Base-by-base conservation (phyloP, 345 rosid genomes). In the Gossypium stocksii region DNA sequence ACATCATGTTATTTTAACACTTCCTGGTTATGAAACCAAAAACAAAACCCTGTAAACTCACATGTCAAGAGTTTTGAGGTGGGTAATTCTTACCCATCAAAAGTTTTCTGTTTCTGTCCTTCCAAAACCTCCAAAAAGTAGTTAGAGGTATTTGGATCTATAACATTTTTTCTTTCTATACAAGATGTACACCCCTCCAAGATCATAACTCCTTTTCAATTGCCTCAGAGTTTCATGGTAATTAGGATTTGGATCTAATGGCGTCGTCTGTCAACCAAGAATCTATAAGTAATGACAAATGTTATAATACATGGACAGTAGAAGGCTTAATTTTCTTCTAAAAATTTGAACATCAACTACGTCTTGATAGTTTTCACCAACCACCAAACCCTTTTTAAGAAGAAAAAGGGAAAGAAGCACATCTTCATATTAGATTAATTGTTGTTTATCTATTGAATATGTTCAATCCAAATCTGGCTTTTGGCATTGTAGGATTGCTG, bases 401-500 rank as follows among this genome's bases (percentile, higher is more conserved):
- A 34, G 41, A 34, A 34, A 15, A 62, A 16, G 0, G 20, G 66
- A 27, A 7, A 6, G 44, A 7, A 62, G 16, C 22, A 27, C 19
- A 60, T 27, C 43, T 2, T 62, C 13, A 22, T 61, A 19, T 6
- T 6, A 7, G 38, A 29, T 46, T 10, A 49, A 49, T 70, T 23
- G 6, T 49, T 43, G 29, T 19, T 29, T 52, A 9, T 70, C 52
- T 52, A 12, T 66, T 49, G 25, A 25, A 29, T 38, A 38, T 71
- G 23, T 44, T 43, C 59, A 58, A 72, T 4, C 69, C 52, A 14
- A 29, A 5, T 3, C 3, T 43, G 16, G 70, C 74, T 46, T 48
- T 66, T 72, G 19, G 62, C 58, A 63, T 70, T 79, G 56, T 80
- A 95, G 99, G 89, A 95, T 95, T 82, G 88, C 97, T 15, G 98